Evolutionary conservation across 2,329 filamentous ascomycete species (phyloP), one percentile per base, ranked within the genome.

Genomic region (Waltergamsia citrina): DNA sequence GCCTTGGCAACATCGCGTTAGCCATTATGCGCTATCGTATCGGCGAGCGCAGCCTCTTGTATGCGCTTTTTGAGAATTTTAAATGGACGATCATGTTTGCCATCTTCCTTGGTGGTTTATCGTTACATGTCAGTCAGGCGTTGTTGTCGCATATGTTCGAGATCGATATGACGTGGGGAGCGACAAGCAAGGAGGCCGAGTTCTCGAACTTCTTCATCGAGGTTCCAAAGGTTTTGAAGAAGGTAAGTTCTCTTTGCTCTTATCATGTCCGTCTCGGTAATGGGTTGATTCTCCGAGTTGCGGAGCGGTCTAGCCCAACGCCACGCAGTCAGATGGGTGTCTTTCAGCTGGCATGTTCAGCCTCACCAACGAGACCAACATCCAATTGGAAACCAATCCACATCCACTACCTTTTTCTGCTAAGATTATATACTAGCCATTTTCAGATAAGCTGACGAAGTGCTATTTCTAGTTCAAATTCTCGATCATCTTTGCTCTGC

Each of bases 131-230:
- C 32, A 84, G 76, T 20, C 81, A 88, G 53, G 85, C 85, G 2
- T 65, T 94, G 22, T 59, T 92, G 29, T 71, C 78, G 5, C 86
- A 93, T 63, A 85, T 92, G 74, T 84, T 92, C 53, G 77, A 84
- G 60, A 77, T 90, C 51, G 72, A 92, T 58, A 90, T 92, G 80
- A 75, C 74, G 4, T 92, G 85, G 85, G 85, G 85, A 33, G 78
- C 85, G 2, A 93, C 86, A 1, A 73, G 78, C 26, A 93, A 93
- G 60, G 86, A 94, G 61, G 74, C 75, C 32, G 81, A 86, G 47
- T 78, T 81, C 49, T 80, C 81, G 18, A 83, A 85, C 56, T 93
- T 93, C 60, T 90, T 88, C 60, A 81, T 85, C 39, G 85, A 92
- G 52, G 74, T 88, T 14, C 81, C 81, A 22, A 82, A 81, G 52